Base-by-base conservation (phyloP, 306 rosid genomes). In the Bauhinia variegata region DNA sequence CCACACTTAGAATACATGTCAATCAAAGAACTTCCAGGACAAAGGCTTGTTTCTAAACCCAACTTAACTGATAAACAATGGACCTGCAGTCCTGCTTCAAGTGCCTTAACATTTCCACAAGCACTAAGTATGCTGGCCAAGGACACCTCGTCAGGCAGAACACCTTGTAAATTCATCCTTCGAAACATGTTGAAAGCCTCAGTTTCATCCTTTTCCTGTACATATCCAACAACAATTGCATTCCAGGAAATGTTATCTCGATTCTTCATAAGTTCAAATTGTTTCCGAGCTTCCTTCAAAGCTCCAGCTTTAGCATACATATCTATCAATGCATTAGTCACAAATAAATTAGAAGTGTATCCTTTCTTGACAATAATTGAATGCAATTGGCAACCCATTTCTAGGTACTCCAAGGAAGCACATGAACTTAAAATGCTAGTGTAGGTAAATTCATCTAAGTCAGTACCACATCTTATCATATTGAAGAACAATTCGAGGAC, bases 1-100 rank as follows among this genome's bases (percentile, higher is more conserved):
- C 86, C 85, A 18, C 91, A 86, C 78, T 88, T 91, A 16, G 87
- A 85, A 78, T 91, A 91, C 89, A 91, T 80, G 89, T 88, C 92
- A 72, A 88, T 80, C 46, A 91, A 92, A 42, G 97, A 86, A 80
- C 92, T 84, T 56, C 86, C 97, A 16, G 86, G 72, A 70, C 83
- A 84, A 68, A 86, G 87, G 67, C 84, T 77, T 54, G 89, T 82
- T 52, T 88, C 92, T 63, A 86, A 66, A 70, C 92, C 96, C 77
- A 78, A 68, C 81, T 88, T 88, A 70, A 88, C 44, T 37, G 89
- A 80, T 34, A 86, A 65, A 77, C 89, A 79, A 65, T 91, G 96
- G 70, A 91, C 75, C 66, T 88, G 89, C 50, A 60, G 48, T 71
- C 97, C 97, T 53, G 63, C 68, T 54, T 60, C 51, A 11, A 86